Base-by-base conservation (phyloP, 257 asterid genomes). In the Verbascum thapsus region DNA sequence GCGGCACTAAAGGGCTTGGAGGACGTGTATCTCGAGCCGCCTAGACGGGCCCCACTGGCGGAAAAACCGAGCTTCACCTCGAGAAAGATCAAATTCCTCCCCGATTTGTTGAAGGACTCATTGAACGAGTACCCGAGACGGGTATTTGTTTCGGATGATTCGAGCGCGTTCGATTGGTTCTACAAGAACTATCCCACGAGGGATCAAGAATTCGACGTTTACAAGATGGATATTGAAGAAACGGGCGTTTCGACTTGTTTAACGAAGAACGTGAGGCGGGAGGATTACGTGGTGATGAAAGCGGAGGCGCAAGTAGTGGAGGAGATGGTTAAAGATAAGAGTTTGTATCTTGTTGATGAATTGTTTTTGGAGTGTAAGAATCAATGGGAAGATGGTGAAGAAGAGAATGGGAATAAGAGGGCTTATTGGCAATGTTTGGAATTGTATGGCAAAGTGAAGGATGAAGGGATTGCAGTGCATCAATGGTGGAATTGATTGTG, bases 351-450 rank as follows among this genome's bases (percentile, higher is more conserved):
- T 0, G 86, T 88, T 48, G 98, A 91, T 64, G 95, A 88, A 53
- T 44, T 91, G n/a, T n/a, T n/a, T n/a, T n/a, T n/a, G n/a, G n/a
- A n/a, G n/a, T n/a, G n/a, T n/a, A n/a, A n/a, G n/a, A 85, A 89
- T 64, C 79, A 84, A 50, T 80, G 82, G 83, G 52, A 52, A 67
- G 61, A 64, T 2, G 88, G 76, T 10, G 72, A 66, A 12, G 71
- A 71, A 9, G 75, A 19, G 15, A 65, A 61, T 39, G 80, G 72
- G 22, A 77, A 74, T 62, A 72, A 80, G 72, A 85, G 84, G 78
- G 88, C 95, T 6, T 91, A 88, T 68, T 91, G 98, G 96, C 88
- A 88, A 70, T 91, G 96, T 53, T 73, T 88, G 70, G 80, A 81
- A 10, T 58, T 91, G 75, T 91, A 91, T 72, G 96, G 98, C 8